phyloP scores from a whole-genome alignment of 768 basidiomycete species.

The Kwoniella sp. region DNA sequence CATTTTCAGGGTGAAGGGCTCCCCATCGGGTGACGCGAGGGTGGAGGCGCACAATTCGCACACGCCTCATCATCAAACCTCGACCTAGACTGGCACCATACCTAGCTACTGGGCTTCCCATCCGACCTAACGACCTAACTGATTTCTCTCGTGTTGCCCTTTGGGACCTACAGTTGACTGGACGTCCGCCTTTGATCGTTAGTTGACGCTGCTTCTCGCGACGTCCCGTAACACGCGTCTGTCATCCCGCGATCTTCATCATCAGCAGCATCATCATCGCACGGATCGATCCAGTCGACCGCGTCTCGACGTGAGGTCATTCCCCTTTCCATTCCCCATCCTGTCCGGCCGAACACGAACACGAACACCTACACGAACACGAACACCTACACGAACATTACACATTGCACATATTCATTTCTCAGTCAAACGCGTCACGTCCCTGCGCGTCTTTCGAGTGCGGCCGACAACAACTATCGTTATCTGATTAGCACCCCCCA shows the following conservation, averaged over 20 bases:
- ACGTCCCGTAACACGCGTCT: neutral
- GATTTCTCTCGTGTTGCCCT: neutral
- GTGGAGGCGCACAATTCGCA: constrained; percentile 10
- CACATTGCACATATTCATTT: too few relatives aligned
- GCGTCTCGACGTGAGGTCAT: neutral
- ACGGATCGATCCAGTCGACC: neutral
- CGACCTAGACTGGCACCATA: too few relatives aligned
- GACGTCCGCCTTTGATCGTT: too few relatives aligned
- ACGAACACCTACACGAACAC: too few relatives aligned
- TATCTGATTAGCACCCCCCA: constrained; percentile 2
- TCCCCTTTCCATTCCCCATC: neutral
- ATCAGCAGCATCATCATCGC: neutral
- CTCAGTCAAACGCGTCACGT: neutral
- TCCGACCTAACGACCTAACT: neutral
- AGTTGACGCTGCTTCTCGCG: too few relatives aligned
- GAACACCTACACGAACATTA: too few relatives aligned
- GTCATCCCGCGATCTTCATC: neutral
- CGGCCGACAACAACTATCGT: constrained; percentile 1
- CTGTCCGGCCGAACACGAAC: neutral
- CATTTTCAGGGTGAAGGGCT: constrained; percentile 1
- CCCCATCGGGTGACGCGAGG: neutral
- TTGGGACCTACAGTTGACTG: neutral
- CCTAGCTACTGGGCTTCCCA: too few relatives aligned
- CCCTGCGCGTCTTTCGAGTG: neutral
- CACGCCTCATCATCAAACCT: neutral